phyloP scores from a whole-genome alignment of 805 yeast genomes.

The Kazachstania viticola region DNA sequence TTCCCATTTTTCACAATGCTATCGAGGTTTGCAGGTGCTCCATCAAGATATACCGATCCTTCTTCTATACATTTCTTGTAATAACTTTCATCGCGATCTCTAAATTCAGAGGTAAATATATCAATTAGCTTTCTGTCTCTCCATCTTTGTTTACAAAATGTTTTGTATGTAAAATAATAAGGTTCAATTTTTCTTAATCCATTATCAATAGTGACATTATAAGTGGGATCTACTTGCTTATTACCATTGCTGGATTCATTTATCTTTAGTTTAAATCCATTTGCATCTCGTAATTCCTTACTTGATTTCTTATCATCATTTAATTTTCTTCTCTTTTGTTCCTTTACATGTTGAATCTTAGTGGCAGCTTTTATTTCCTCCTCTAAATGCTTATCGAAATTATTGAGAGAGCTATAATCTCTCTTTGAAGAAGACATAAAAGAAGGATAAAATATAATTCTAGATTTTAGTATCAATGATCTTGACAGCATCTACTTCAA shows the following conservation, averaged over 20 bases:
- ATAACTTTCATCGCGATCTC: constrained; percentile 61
- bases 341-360: constrained; percentile 4
- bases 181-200: constrained; percentile 65
- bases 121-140: constrained; percentile 71
- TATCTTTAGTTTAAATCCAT: constrained; percentile 23
- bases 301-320: constrained; percentile 4
- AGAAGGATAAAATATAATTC: background rate
- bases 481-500: no score
- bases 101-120: constrained; percentile 69
- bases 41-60: constrained; percentile 69
- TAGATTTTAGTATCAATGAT: no score
- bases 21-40: constrained; percentile 48
- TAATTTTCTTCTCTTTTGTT: constrained; percentile 5
- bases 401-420: background rate
- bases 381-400: constrained; percentile 7
- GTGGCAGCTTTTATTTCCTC: constrained; percentile 9
- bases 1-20: constrained; percentile 71
- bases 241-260: constrained; percentile 27
- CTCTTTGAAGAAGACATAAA: background rate
- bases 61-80: constrained; percentile 41
- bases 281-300: constrained; percentile 14
- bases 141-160: constrained; percentile 88
- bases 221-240: constrained; percentile 50
- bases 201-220: constrained; percentile 47
- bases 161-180: constrained; percentile 77